phyloP scores from a whole-genome alignment of 2,329 filamentous ascomycete species.

The Ophiostoma sp. region DNA sequence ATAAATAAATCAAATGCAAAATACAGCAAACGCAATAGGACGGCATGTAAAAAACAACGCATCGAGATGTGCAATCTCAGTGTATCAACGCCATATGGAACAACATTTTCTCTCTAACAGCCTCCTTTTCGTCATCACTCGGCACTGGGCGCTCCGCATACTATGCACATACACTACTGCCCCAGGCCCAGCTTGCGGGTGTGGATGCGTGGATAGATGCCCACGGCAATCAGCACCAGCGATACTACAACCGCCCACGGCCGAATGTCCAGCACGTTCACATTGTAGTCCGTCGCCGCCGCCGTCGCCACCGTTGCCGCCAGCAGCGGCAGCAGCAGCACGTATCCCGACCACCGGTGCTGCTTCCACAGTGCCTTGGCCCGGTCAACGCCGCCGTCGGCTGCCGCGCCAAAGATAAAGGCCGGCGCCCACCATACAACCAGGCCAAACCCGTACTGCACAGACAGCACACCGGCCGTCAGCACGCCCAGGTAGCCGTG shows the following conservation, averaged over 20 bases:
- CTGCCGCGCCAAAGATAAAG: conserved; percentile 63
- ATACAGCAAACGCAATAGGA: background rate
- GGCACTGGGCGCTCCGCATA: no score
- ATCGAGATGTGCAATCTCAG: conserved; percentile 2
- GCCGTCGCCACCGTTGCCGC: conserved; percentile 70
- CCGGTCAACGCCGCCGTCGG: conserved; percentile 66
- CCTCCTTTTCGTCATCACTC: background rate
- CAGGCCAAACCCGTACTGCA: conserved; percentile 75
- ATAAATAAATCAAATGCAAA: background rate
- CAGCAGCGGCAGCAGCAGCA: conserved; percentile 54
- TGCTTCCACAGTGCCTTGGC: conserved; percentile 88
- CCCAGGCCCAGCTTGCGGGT: conserved; percentile 66
- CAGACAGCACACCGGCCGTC: conserved; percentile 62
- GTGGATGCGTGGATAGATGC: conserved; percentile 73
- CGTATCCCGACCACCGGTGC: conserved; percentile 73
- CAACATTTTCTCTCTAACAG: background rate
- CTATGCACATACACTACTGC: background rate
- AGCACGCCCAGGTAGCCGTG: conserved; percentile 80
- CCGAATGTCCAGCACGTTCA: conserved; percentile 62
- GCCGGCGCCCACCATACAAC: conserved; percentile 72
- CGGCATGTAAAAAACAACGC: background rate
- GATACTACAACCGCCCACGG: conserved; percentile 70
- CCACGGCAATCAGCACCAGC: conserved; percentile 60
- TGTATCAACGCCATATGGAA: background rate
- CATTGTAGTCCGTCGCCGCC: conserved; percentile 69